Base-by-base conservation (phyloP, 2,329 filamentous ascomycete genomes). In the Penicillium olsonii region DNA sequence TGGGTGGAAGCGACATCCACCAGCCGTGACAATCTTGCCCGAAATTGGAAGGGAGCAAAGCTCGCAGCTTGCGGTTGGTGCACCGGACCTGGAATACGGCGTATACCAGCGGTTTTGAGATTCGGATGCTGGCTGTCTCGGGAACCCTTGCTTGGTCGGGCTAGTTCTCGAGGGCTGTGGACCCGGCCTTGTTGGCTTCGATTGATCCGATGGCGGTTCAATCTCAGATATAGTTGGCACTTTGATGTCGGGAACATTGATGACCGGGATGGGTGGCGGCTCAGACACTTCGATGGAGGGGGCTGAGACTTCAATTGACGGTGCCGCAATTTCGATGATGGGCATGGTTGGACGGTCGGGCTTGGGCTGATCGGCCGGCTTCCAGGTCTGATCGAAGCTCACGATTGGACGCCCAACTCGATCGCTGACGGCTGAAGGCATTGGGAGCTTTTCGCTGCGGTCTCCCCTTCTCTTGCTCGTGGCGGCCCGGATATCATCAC, bases 391-490 rank as follows among this genome's bases (percentile, higher is more conserved):
- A 74, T 95, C 83, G 80, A 97, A 97, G 81, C 92, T 97, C 79
- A 97, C 92, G 78, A 97, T 97, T 56, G 92, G 92, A 68, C 92
- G 85, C 62, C 90, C 90, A 62, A 88, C 87, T 66, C 82, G 88
- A 75, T 96, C 88, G 75, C 91, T 96, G 71, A 97, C 92, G 65
- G 89, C 87, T 46, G 88, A 90, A 57, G 92, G 92, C 65, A 87
- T 92, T 22, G 92, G 92, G 54, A 97, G 78, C 68, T 89, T 95
- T 49, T 85, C 74, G 72, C 91, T 96, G 66, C 92, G 86, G 71
- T 96, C 90, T 68, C 85, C 91, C 56, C 94, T 77, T 68, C 79
- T 87, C 83, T 95, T 95, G 73, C 88, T 94, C 7, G 92, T 97
- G 46, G 92, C 92, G 59, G 88, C 84, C 52, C 90, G 84, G 57